phyloP scores from a whole-genome alignment of 371 early-diverging fungal species.

The Quaeritorhiza haematococci region DNA sequence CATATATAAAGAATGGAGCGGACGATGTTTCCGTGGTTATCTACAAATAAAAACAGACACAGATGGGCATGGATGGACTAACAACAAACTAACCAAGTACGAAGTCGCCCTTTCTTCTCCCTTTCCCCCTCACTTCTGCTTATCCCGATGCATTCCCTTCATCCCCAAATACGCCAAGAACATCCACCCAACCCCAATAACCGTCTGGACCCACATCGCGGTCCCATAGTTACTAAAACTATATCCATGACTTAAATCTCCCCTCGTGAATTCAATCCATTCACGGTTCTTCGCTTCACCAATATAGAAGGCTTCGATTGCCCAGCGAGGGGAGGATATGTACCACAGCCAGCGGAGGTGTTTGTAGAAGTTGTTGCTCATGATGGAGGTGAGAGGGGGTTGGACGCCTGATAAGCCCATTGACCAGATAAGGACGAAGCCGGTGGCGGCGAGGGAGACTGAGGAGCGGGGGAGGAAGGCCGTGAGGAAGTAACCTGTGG shows the following conservation, averaged over 20 bases:
- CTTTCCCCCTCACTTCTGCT: too few species aligned
- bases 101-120: too few species aligned
- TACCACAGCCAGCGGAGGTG: conserved; percentile 23
- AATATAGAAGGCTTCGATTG: conserved; percentile 29
- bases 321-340: conserved; percentile 37
- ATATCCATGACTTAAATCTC: conserved; percentile 21
- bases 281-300: conserved; percentile 14
- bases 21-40: too few species aligned
- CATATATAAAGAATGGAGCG: too few species aligned
- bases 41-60: too few species aligned
- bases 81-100: too few species aligned
- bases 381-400: conserved; percentile 16
- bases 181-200: conserved; percentile 26
- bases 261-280: conserved; percentile 19
- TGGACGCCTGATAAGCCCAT: conserved; percentile 26
- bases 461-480: conserved; percentile 3
- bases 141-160: conserved; percentile 31
- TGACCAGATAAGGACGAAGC: conserved; percentile 25
- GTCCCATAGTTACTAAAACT: conserved; percentile 10
- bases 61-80: too few species aligned
- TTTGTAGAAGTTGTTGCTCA: conserved; percentile 22
- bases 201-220: conserved; percentile 24
- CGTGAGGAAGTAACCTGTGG: conserved; percentile 25
- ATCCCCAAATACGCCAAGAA: conserved; percentile 30
- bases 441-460: conserved; percentile 27